A percentile compares a stretch with the other conserved stretches of the same genome.
phyloP scores from a whole-genome alignment of 1,284 basidiomycete species.

The Ganoderma meredithae region DNA sequence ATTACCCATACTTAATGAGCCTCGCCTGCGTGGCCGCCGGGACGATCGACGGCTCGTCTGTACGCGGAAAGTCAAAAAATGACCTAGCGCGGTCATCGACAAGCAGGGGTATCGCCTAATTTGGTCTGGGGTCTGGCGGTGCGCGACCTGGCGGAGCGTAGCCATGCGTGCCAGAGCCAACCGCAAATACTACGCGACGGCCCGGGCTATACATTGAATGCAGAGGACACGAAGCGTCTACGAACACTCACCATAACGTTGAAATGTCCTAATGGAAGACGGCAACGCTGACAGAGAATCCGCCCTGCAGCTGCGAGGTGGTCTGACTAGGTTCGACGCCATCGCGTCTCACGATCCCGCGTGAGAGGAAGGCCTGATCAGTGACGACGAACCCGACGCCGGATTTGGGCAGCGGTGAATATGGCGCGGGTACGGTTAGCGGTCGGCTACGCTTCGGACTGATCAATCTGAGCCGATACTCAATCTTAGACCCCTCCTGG shows the following conservation, averaged over 20 bases:
- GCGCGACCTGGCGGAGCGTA: background rate
- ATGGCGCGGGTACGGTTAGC: background rate
- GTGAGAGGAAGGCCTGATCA: too few species aligned
- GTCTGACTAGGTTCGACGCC: background rate
- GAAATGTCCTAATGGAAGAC: background rate
- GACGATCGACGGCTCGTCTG: background rate
- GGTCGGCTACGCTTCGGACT: background rate
- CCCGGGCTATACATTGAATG: background rate
- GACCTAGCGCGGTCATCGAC: background rate
- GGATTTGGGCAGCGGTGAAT: background rate
- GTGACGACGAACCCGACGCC: background rate
- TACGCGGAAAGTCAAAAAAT: background rate
- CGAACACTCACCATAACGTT: background rate
- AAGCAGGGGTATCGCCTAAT: background rate
- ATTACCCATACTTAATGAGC: background rate
- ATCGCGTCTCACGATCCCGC: background rate
- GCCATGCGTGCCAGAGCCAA: background rate
- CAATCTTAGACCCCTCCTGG: background rate
- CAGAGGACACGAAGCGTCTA: background rate
- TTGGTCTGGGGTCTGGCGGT: background rate
- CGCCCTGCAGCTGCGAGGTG: too few species aligned
- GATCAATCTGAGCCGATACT: background rate
- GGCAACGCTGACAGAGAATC: background rate
- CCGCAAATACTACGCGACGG: background rate
- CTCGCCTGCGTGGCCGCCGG: background rate